These are phyloP conservation scores for Nitzschia sp. DNA, from an alignment of 108 stramenopile genomes.

Conservation along the genomic window DNA sequence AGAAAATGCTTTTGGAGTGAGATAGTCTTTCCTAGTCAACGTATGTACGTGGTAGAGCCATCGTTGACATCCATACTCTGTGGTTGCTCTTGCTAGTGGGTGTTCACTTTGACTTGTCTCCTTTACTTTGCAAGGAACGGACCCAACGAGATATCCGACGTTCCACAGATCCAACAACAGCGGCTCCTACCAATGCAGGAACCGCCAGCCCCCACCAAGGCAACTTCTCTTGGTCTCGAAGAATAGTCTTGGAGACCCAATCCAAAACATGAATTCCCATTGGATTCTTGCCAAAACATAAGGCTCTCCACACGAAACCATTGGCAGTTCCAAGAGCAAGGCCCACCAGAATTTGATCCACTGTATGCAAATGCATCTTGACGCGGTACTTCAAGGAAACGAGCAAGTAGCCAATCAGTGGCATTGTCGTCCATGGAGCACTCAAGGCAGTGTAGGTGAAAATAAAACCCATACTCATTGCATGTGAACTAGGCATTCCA, in stretches of 20 bases:
- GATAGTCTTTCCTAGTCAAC: too few relatives aligned
- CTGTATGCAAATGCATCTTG: conserved; percentile 57
- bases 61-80: too few relatives aligned
- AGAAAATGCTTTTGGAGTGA: too few relatives aligned
- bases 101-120: too few relatives aligned
- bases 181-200: conserved; percentile 63
- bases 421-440: conserved; percentile 18
- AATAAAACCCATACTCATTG: conserved; percentile 87
- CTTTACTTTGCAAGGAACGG: too few relatives aligned
- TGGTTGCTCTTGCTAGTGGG: too few relatives aligned
- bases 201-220: conserved; percentile 49
- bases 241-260: conserved; percentile 26
- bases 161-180: conserved; percentile 78
- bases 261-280: conserved; percentile 37
- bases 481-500: conserved; percentile 83
- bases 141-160: conserved; percentile 44
- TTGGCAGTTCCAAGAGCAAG: conserved; percentile 54
- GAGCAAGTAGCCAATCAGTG: conserved; percentile 43
- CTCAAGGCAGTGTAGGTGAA: conserved; percentile 47
- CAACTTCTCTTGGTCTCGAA: conserved; percentile 58
- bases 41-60: too few relatives aligned
- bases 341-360: conserved; percentile 72
- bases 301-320: conserved; percentile 58
- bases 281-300: conserved; percentile 33
- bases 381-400: conserved; percentile 72